Evolutionary conservation across 768 basidiomycete genomes (phyloP), one percentile per base, ranked within the genome.

Genomic region (Stropharia rugosoannulata): DNA sequence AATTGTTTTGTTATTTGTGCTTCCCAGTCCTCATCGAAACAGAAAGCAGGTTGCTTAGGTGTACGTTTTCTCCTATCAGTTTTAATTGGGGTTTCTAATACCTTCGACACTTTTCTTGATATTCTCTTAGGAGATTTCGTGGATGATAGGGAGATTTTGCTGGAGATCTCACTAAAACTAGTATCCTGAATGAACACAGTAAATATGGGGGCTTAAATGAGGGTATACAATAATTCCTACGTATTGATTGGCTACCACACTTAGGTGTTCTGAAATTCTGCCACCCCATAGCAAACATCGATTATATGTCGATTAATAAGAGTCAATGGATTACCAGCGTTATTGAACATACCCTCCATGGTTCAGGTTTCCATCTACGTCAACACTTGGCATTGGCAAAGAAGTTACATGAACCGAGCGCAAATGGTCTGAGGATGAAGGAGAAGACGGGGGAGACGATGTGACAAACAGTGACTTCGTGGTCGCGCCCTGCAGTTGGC

Each of bases 21-120:
- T 59, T 80, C 71, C 76, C 84, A 79, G 27, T 70, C 67, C 27
- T 71, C 75, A 44, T 78, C 75, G 43, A 66, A 68, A 3, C 22
- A 44, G 9, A 61, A 41, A 48, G 56, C 37, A 52, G 64, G 50
- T 15, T 51, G 60, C 58, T 62, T 63, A 6, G 50, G 44, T 16
- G 57, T 44, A 29, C 38, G 38, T n/a, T 49, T 55, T 49, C 52
- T 25, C 54, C 44, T 57, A 35, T 56, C 38, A 16, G 22, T 22
- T 41, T 48, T 54, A 8, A 27, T 47, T 3, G 51, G 51, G 11
- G 16, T 49, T 12, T 9, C n/a, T 2, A 8, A 32, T 37, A 32
- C 10, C 7, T 7, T 49, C 12, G 35, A 11, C 27, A 19, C 22
- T 18, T 32, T 19, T 16, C 19, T 49, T 36, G n/a, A 36, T 7